Percentiles rank a stretch among this genome's conserved stretches.
Evolutionary conservation across 495 filamentous ascomycete species (phyloP).

Genomic region (Tirmania nivea): DNA sequence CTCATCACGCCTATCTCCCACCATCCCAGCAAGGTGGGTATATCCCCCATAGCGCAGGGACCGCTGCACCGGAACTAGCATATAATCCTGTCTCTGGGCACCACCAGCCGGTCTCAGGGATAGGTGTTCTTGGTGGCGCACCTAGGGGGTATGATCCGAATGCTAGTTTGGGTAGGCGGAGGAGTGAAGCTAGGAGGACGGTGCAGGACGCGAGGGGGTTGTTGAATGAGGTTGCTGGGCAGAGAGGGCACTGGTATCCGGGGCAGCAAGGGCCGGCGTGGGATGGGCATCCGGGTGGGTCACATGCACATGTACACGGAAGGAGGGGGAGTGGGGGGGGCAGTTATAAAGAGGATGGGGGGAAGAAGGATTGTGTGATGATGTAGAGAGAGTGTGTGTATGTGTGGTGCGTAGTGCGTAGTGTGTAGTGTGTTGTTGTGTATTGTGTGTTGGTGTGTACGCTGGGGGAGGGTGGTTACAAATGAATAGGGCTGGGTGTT

Average conservation of each 20-base stretch:
- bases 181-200: background rate
- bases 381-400: background rate
- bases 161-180: background rate
- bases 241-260: background rate
- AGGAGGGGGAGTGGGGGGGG: background rate
- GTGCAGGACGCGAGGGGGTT: constrained; percentile 6
- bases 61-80: background rate
- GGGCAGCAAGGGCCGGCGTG: background rate
- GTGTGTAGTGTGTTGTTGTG: background rate
- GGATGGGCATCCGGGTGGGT: background rate
- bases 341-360: constrained; percentile 1
- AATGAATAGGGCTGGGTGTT: background rate
- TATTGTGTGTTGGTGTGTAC: background rate
- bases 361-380: constrained; percentile 7
- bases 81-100: background rate
- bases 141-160: background rate
- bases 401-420: too few relatives aligned
- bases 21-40: background rate
- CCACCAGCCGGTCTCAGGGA: background rate
- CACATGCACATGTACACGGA: background rate
- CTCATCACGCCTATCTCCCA: background rate
- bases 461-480: background rate
- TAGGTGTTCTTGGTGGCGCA: background rate
- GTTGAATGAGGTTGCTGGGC: constrained; percentile 7
- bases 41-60: background rate